Evolutionary conservation across 257 asterid genomes (phyloP).

Genomic region (Gynochthodes officinalis): DNA sequence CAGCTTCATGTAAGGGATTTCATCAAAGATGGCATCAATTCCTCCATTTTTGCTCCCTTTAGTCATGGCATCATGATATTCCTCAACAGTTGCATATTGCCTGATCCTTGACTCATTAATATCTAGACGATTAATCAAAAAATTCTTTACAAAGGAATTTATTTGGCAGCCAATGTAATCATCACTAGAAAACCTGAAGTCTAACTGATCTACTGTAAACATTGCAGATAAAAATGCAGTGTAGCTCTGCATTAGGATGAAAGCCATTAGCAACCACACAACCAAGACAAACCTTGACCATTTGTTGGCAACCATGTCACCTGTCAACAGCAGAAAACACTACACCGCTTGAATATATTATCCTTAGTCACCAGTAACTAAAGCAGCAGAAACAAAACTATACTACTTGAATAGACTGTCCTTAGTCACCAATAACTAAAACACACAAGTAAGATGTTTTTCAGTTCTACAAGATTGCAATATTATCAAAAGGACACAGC

Average conservation of each 20-base stretch:
- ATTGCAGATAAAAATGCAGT: constrained; percentile 54
- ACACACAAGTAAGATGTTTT: no score
- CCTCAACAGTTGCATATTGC: constrained; percentile 9
- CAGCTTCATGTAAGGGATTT: constrained; percentile 35
- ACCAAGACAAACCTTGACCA: constrained; percentile 53
- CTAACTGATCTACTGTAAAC: constrained; percentile 44
- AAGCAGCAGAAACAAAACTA: no score
- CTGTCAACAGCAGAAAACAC: constrained; percentile 30
- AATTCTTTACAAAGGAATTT: constrained; percentile 39
- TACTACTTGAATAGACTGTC: not conserved
- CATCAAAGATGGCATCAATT: constrained; percentile 23
- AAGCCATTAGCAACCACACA: constrained; percentile 51
- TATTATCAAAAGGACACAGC: not conserved
- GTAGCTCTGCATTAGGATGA: constrained; percentile 57
- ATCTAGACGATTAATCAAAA: constrained; percentile 19
- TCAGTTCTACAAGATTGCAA: no score
- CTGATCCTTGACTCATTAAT: constrained; percentile 14
- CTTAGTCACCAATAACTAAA: not conserved
- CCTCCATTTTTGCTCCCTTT: constrained; percentile 27
- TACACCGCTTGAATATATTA: no score
- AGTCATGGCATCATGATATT: constrained; percentile 16
- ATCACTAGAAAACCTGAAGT: constrained; percentile 30
- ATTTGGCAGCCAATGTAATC: constrained; percentile 37
- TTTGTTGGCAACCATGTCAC: constrained; percentile 42
- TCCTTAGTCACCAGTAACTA: no score